Base-by-base conservation (phyloP, 345 rosid species). In the Euphorbia pulcherrima region DNA sequence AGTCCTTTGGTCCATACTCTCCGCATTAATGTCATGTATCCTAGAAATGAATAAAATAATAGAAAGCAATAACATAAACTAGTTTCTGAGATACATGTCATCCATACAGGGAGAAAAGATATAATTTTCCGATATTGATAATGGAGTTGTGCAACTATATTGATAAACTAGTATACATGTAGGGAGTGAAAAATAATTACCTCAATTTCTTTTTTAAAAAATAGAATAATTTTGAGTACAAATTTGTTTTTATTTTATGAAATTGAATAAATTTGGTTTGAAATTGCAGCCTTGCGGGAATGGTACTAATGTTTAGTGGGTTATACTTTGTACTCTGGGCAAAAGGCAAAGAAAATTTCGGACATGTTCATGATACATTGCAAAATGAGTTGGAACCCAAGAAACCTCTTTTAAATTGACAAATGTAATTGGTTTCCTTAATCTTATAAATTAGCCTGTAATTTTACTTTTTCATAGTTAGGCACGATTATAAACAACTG, bases 311-410 rank as follows among this genome's bases (percentile, higher is more conserved):
- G 97, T 90, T 95, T 72, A 46, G 72, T 1, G 97, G 98, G 35
- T 84, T 90, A 20, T 92, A 95, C 76, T 73, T 82, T 20, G 90
- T 95, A 73, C 80, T 95, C 9, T 95, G 99, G 99, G 92, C 94
- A 3, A 95, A 95, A 83, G 83, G 89, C 55, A 95, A 90, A 84
- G 97, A 88, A n/a, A n/a, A n/a, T n/a, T n/a, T n/a, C n/a, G n/a
- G n/a, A 82, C 47, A 63, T 26, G 69, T n/a, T n/a, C n/a, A 20
- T 0, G 80, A 76, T 39, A 37, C 58, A 70, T 65, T 76, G 27
- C 83, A 72, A 68, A 72, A 88, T 66, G 85, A 85, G 84, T 79
- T 55, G 61, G 85, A 83, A 57, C 46, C 76, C 40, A 76, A 73
- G 88, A 84, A 83, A 83, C 94, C 91, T 82, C 92, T 92, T 23